Conservation (phyloP, 139 green algal genomes). For the Raphidocelis subcapitata region DNA sequence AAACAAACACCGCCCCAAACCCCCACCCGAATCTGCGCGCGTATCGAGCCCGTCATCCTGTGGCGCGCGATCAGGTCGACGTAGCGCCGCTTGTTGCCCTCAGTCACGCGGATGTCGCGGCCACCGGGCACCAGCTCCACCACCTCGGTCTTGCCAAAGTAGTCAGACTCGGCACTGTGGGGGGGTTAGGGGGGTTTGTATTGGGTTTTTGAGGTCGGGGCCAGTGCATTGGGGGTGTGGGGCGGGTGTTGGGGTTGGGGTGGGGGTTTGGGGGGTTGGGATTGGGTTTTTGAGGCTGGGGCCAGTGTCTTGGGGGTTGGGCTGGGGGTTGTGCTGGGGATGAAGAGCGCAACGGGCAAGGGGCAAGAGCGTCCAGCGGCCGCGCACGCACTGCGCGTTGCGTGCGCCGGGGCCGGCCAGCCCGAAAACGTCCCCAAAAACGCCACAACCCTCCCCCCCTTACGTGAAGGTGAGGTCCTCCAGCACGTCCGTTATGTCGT, state of each 20-base stretch:
- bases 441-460: conserved; percentile 34
- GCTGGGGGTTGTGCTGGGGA: no score
- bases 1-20: conserved; percentile 24
- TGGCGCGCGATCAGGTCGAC: conserved; percentile 92
- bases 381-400: no score
- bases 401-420: no score
- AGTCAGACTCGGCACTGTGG: conserved; percentile 76
- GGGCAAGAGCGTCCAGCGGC: no score
- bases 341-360: no score
- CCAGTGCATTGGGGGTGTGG: no score
- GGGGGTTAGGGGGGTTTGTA: not conserved
- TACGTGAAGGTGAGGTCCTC: conserved; percentile 88
- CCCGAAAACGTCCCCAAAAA: no score
- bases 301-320: no score
- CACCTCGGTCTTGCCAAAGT: conserved; percentile 79
- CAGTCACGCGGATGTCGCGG: conserved; percentile 75
- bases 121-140: conserved; percentile 85
- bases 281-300: no score
- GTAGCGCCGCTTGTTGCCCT: conserved; percentile 97
- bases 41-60: conserved; percentile 94
- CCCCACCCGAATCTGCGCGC: conserved; percentile 66
- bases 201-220: no score
- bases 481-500: conserved; percentile 94
- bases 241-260: no score
- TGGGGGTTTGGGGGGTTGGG: no score